A percentile compares a stretch with the other conserved stretches of the same genome.
Evolutionary conservation across 306 rosid genomes (phyloP).

Genomic region (Spatholobus suberectus): DNA sequence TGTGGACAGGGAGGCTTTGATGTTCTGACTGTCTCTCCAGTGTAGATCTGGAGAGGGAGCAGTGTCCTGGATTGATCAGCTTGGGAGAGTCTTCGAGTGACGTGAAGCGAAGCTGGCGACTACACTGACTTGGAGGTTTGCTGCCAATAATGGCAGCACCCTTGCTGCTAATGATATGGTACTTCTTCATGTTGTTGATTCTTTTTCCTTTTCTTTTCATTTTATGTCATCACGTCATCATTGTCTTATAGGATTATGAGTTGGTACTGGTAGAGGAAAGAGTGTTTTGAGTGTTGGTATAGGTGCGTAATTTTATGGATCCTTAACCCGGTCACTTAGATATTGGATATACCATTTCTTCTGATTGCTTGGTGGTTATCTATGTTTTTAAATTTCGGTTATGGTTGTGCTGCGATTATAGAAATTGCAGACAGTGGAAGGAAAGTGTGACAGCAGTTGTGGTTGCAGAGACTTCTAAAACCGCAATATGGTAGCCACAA

Average conservation of each 20-base stretch:
- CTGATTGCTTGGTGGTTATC: background rate
- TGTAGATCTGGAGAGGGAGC: slow-evolving; percentile 74
- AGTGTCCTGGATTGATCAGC: slow-evolving; percentile 44
- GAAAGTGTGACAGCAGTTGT: background rate
- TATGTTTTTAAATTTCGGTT: background rate
- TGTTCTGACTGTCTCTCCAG: slow-evolving; percentile 49
- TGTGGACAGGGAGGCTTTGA: slow-evolving; percentile 66
- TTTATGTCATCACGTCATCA: background rate
- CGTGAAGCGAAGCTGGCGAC: slow-evolving; percentile 72
- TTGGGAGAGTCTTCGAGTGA: slow-evolving; percentile 40
- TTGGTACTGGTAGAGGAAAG: background rate
- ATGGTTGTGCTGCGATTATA: background rate
- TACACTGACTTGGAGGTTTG: slow-evolving; percentile 72
- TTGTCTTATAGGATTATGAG: background rate
- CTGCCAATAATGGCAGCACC: slow-evolving; percentile 86
- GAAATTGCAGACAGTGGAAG: background rate
- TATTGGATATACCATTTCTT: background rate
- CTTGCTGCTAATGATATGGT: slow-evolving; percentile 83
- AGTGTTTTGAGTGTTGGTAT: background rate
- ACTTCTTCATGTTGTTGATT: slow-evolving; percentile 24
- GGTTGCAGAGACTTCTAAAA: background rate
- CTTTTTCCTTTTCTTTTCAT: background rate
- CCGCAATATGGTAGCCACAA: background rate
- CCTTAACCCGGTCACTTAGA: background rate
- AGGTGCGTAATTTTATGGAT: background rate